These are phyloP conservation scores for Parascedosporium putredinis DNA, from an alignment of 2,329 filamentous ascomycete genomes.

Conservation along the genomic window DNA sequence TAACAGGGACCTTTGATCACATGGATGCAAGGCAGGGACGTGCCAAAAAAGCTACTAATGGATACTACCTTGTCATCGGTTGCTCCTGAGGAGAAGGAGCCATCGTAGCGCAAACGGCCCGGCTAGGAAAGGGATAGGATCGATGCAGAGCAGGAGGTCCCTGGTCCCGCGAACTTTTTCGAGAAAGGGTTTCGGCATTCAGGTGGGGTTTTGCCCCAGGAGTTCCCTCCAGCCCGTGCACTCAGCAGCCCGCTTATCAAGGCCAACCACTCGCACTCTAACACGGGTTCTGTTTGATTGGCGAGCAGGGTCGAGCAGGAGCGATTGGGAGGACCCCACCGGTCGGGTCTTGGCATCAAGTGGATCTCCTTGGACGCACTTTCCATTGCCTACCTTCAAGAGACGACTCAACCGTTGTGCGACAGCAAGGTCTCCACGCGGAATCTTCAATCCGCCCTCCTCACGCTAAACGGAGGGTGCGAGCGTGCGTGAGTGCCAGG, in stretches of 20 bases:
- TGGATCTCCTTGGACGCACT: too few species aligned
- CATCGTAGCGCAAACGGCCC: too few species aligned
- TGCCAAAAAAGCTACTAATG: neutral
- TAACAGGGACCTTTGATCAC: neutral
- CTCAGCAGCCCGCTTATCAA: neutral
- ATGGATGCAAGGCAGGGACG: neutral
- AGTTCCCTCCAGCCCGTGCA: neutral
- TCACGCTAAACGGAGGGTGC: too few species aligned
- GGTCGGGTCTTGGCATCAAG: neutral
- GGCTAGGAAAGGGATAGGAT: neutral
- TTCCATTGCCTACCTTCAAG: too few species aligned
- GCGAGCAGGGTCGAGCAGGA: neutral
- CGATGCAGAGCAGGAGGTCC: neutral
- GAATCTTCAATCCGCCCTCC: too few species aligned
- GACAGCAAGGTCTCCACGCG: too few species aligned
- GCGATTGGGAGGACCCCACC: neutral
- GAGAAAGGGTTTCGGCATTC: neutral
- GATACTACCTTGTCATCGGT: neutral
- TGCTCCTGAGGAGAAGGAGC: neutral
- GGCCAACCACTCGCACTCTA: neutral
- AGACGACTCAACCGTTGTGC: too few species aligned
- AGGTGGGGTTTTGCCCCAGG: neutral
- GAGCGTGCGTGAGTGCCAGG: too few species aligned
- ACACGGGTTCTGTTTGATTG: conserved; percentile 3
- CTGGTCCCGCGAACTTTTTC: neutral